Percentiles rank a stretch among this genome's conserved stretches.
Evolutionary conservation across 805 yeast species (phyloP).

Genomic region (Diddensiella santjacobensis): DNA sequence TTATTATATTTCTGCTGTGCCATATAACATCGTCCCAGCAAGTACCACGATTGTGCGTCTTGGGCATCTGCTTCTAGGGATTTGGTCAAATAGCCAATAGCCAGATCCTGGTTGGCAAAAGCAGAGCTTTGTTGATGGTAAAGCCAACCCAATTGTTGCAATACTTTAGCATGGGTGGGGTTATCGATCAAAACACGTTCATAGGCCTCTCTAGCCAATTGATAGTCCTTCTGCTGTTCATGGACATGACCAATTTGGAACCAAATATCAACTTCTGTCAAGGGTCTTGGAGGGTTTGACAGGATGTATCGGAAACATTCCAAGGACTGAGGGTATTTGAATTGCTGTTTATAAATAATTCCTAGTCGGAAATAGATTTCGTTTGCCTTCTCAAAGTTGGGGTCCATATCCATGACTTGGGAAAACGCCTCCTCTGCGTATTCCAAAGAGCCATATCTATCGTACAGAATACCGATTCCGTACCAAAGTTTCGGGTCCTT

Average conservation of each 20-base stretch:
- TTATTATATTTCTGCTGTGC: constrained; percentile 90
- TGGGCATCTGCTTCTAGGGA: constrained; percentile 83
- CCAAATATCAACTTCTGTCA: constrained; percentile 97
- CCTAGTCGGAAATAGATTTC: constrained; percentile 96
- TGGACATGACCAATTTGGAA: constrained; percentile 95
- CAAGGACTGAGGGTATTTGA: constrained; percentile 76
- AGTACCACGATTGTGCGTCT: constrained; percentile 97
- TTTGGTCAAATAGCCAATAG: constrained; percentile 76
- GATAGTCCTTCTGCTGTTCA: constrained; percentile 89
- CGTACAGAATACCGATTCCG: constrained; percentile 95
- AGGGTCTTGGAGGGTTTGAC: constrained; percentile 88
- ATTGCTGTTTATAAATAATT: constrained; percentile 93
- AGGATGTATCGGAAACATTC: constrained; percentile 94
- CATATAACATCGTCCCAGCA: constrained; percentile 95
- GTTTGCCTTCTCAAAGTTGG: constrained; percentile 91
- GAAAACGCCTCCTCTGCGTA: constrained; percentile 99
- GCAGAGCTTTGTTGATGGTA: constrained; percentile 67
- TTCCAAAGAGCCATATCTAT: constrained; percentile 91
- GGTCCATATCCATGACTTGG: constrained; percentile 91
- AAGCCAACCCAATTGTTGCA: constrained; percentile 93
- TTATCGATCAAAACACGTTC: constrained; percentile 85
- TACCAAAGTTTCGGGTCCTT: constrained; percentile 98
- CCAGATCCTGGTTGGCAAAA: constrained; percentile 78
- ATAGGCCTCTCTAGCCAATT: constrained; percentile 90
- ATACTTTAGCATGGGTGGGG: constrained; percentile 92